Percentiles rank a stretch among this genome's conserved stretches.
Evolutionary conservation across 2,329 filamentous ascomycete species (phyloP).

Genomic region (Amauroascus niger): DNA sequence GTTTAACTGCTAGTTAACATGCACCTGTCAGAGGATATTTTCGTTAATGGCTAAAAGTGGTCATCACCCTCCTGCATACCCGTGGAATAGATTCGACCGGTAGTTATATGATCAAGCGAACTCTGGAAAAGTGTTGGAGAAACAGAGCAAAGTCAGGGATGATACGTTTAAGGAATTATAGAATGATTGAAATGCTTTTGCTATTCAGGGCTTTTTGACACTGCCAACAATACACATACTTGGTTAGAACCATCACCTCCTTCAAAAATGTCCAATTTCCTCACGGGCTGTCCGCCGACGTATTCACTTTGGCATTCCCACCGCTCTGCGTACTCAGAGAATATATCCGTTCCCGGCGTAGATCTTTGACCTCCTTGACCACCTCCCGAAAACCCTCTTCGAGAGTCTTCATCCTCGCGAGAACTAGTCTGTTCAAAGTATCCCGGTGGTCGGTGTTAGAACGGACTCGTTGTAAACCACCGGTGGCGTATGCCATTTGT

Average conservation of each 20-base stretch:
- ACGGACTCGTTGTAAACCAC: conserved; percentile 44
- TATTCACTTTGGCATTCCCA: neutral
- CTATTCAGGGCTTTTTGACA: conserved; percentile 12
- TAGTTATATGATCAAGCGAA: no score
- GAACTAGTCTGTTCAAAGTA: conserved; percentile 67
- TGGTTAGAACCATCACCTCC: conserved; percentile 1
- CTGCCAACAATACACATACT: no score
- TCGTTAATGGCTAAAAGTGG: no score
- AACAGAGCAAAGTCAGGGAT: no score
- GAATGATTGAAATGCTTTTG: neutral
- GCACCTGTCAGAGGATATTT: neutral
- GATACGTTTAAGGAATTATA: no score
- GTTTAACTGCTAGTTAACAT: neutral
- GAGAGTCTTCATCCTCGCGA: conserved; percentile 84
- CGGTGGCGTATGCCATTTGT: conserved; percentile 64
- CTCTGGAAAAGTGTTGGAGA: no score
- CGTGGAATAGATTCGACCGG: no score
- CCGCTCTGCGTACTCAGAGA: neutral
- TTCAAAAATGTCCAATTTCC: neutral
- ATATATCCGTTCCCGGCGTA: conserved; percentile 26
- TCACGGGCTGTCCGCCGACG: neutral
- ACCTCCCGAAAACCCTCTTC: conserved; percentile 86
- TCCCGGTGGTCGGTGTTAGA: conserved; percentile 49
- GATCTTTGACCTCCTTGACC: conserved; percentile 64
- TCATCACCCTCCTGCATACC: no score